Percentiles rank a stretch among this genome's conserved stretches.
Conservation (phyloP, 768 basidiomycete genomes). For the Brasilioporus rufonigricans region DNA sequence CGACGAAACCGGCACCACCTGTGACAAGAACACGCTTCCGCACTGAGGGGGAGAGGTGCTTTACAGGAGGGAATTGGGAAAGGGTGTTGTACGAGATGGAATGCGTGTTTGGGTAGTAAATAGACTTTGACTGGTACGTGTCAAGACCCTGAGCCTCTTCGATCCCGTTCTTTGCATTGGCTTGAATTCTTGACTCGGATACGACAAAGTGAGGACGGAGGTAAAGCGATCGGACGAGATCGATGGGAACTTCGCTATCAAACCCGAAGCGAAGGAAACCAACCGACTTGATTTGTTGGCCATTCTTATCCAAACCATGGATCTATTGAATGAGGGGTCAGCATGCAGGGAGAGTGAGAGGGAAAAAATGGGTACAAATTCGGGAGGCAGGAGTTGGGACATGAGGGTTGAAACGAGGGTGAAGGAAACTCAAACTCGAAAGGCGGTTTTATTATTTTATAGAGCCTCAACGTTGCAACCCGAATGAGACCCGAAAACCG, state of each 20-base stretch:
- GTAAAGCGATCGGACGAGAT: conserved; percentile 84
- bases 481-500: background rate
- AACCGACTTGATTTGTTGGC: conserved; percentile 72
- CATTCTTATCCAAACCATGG: conserved; percentile 69
- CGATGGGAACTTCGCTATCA: conserved; percentile 78
- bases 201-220: conserved; percentile 76
- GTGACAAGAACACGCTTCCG: conserved; percentile 94
- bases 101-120: conserved; percentile 74
- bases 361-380: conserved; percentile 12
- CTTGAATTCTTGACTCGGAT: conserved; percentile 36
- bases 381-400: conserved; percentile 20
- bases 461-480: background rate
- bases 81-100: conserved; percentile 92
- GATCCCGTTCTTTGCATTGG: conserved; percentile 38
- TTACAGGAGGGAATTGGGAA: conserved; percentile 90
- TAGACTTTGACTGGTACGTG: conserved; percentile 79
- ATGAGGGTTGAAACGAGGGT: conserved; percentile 11
- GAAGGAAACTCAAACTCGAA: background rate
- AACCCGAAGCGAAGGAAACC: conserved; percentile 89
- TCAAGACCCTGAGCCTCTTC: conserved; percentile 42
- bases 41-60: conserved; percentile 68
- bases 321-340: conserved; percentile 40
- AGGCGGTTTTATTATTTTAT: background rate
- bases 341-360: background rate
- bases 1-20: conserved; percentile 98